phyloP scores from a whole-genome alignment of 1,139 yeast genomes.

The Candida sp. region DNA sequence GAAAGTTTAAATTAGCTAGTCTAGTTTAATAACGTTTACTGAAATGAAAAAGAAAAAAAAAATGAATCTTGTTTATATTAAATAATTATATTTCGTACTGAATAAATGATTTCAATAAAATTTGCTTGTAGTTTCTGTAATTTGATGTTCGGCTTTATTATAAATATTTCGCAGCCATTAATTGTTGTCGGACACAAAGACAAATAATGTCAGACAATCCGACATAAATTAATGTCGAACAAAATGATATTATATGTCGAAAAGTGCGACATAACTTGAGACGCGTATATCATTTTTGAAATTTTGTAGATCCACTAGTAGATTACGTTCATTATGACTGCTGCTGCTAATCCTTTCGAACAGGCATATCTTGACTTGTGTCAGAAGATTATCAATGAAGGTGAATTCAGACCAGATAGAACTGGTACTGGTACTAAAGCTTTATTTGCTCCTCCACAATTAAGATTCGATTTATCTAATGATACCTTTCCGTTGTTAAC shows the following conservation, averaged over 20 bases:
- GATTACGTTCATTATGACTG: conserved; percentile 18
- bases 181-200: background rate
- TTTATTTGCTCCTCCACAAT: conserved; percentile 93
- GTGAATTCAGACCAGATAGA: conserved; percentile 90
- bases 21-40: background rate
- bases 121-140: too few species aligned
- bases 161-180: background rate
- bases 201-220: background rate
- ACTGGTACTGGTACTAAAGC: conserved; percentile 97
- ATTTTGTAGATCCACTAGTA: background rate
- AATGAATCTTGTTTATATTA: background rate
- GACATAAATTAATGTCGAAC: background rate
- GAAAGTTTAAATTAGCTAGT: background rate
- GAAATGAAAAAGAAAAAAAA: too few species aligned
- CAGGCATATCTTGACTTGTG: conserved; percentile 86
- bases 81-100: background rate
- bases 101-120: background rate
- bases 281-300: too few species aligned
- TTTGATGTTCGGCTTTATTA: too few species aligned
- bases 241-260: background rate
- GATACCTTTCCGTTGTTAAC: conserved; percentile 84
- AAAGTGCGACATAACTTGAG: too few species aligned
- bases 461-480: conserved; percentile 73
- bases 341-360: conserved; percentile 51
- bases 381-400: conserved; percentile 68